Base-by-base conservation (phyloP, 106 monocot species). In the Dendrobium nobile region DNA sequence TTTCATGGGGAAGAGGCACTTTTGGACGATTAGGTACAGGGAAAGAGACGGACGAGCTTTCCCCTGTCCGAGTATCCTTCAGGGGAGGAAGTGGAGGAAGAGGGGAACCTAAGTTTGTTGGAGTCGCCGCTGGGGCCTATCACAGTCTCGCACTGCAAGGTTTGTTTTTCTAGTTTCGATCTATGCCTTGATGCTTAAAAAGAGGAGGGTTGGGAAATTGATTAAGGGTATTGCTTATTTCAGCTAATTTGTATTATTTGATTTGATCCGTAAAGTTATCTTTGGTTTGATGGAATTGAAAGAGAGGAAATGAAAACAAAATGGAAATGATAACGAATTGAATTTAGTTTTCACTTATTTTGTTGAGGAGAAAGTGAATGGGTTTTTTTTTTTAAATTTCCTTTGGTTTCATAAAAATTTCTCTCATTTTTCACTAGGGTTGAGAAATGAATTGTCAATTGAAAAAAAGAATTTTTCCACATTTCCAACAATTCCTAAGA, bases 141-240 rank as follows among this genome's bases (percentile, higher is more conserved):
- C 94, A 95, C 70, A 92, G 88, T 68, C 94, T 95, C 41, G 92
- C 92, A 7, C 82, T 95, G 22, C 78, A 89, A 85, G 94, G 94
- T 95, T 19, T 64, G 72, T 0, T 73, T 19, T 48, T 77, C 43
- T 74, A 31, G 17, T 74, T 44, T 72, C 47, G 64, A 51, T 51
- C 7, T 79, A 54, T 48, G 15, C 13, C 67, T 42, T 81, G n/a
- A 61, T 22, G n/a, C 61, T 22, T 61, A 8, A 61, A 61, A 61
- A 22, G 19, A 61, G 19, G 4, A n/a, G 61, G 61, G 22, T 61
- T 61, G 22, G 20, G 20, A 61, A 18, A 15, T 54, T n/a, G 61
- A 22, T 10, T 22, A 8, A 61, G 4, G 51, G 11, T 15, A 54
- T 15, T 54, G 51, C 8, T 54, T 10, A 10, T 61, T 19, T 61